phyloP scores from a whole-genome alignment of 306 rosid genomes.

The Cucurbita argyrosperma region DNA sequence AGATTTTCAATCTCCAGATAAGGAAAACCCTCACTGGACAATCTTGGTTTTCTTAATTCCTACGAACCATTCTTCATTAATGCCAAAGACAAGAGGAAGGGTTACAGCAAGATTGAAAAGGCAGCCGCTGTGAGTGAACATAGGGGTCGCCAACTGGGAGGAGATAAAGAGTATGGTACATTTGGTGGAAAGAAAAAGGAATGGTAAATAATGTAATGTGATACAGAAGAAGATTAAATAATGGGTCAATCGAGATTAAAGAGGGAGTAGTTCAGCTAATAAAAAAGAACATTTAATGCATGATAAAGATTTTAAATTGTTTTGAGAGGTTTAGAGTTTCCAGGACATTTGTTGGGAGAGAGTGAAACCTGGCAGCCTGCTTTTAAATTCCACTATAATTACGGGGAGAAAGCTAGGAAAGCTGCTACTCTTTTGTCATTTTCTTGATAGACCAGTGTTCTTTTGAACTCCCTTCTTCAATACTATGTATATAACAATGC shows the following conservation, averaged over 20 bases:
- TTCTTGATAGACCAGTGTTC: neutral
- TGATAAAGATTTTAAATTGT: neutral
- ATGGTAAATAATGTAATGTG: neutral
- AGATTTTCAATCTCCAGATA: neutral
- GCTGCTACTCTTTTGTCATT: conserved; percentile 6
- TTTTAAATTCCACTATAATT: conserved; percentile 11
- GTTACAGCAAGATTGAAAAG: neutral
- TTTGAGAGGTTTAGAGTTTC: conserved; percentile 1
- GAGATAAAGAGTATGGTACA: neutral
- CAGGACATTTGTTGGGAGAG: conserved; percentile 8
- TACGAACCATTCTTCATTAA: neutral
- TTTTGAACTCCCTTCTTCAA: neutral
- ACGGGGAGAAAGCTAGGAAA: conserved; percentile 9
- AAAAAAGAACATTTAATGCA: neutral
- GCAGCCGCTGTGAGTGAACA: neutral
- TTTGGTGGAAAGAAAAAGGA: neutral
- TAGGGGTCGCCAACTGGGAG: neutral
- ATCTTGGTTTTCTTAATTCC: neutral
- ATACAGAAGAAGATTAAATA: neutral
- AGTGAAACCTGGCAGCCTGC: conserved; percentile 8
- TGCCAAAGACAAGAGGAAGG: neutral
- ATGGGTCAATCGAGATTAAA: conserved; percentile 5
- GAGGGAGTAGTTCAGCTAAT: conserved; percentile 5
- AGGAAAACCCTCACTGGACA: neutral
- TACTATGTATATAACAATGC: neutral